phyloP scores from a whole-genome alignment of 1,284 basidiomycete genomes.

The Inonotus hispidus region DNA sequence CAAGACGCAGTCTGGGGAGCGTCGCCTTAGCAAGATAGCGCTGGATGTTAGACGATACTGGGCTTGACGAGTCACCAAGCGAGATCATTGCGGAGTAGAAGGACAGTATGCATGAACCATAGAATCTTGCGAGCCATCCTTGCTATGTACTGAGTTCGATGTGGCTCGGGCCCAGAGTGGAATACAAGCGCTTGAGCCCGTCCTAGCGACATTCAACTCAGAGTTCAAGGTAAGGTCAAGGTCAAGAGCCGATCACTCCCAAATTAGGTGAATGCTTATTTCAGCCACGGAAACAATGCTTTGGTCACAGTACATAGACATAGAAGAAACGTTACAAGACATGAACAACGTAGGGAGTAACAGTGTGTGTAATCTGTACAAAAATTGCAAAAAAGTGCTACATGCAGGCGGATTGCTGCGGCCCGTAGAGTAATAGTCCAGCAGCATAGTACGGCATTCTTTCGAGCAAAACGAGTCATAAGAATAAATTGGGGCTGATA shows the following conservation, averaged over 20 bases:
- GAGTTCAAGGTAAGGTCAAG: neutral
- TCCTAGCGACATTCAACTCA: neutral
- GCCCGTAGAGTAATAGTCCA: neutral
- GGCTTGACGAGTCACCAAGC: neutral
- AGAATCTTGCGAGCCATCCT: neutral
- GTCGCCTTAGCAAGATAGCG: conserved; percentile 41
- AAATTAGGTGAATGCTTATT: neutral
- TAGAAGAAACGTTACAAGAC: neutral
- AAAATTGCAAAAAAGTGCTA: neutral
- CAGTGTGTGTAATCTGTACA: neutral
- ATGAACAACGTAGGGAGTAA: neutral
- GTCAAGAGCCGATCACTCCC: neutral
- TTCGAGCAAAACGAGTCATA: conserved; percentile 9
- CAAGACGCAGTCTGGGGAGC: conserved; percentile 43
- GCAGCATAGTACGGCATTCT: conserved; percentile 7
- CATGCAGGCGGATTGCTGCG: neutral
- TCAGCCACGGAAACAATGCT: neutral
- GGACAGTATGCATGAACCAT: neutral
- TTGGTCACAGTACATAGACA: neutral
- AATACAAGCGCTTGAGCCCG: neutral
- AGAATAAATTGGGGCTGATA: conserved; percentile 1
- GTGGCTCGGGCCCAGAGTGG: neutral
- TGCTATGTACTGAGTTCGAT: neutral
- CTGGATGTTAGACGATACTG: conserved; percentile 33
- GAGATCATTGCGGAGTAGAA: conserved; percentile 1